Conservation (phyloP, 768 basidiomycete species). For the Leucosporidium scottii region DNA sequence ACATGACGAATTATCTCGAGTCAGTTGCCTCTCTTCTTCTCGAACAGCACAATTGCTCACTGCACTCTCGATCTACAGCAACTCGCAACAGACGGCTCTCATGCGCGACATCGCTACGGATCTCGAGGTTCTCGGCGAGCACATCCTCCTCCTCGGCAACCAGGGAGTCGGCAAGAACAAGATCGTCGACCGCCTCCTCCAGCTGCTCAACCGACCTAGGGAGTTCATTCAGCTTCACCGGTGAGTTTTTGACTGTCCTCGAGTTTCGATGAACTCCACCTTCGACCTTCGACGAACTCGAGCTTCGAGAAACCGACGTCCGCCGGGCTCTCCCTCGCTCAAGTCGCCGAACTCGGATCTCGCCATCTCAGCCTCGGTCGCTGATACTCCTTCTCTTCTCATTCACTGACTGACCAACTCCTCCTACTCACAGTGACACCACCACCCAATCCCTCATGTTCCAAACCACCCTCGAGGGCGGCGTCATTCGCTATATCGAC, state of each 20-base stretch:
- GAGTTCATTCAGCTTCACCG: slow-evolving; percentile 24
- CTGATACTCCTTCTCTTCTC: too few species aligned
- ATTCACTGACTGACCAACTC: too few species aligned
- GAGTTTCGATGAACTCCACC: too few species aligned
- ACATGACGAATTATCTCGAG: slow-evolving; percentile 17
- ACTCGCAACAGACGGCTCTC: slow-evolving; percentile 19
- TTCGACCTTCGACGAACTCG: too few species aligned
- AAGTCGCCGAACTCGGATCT: too few species aligned
- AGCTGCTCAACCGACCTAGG: slow-evolving; percentile 21
- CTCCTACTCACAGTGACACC: slow-evolving; percentile 12
- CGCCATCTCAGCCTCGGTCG: too few species aligned
- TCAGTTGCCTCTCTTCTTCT: background rate
- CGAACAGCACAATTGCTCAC: too few species aligned
- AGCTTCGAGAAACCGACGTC: too few species aligned
- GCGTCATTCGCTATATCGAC: slow-evolving; percentile 6
- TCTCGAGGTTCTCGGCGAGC: slow-evolving; percentile 11
- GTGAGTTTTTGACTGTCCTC: too few species aligned
- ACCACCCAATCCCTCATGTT: slow-evolving; percentile 12
- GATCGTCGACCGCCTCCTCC: slow-evolving; percentile 8
- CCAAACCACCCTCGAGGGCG: slow-evolving; percentile 9
- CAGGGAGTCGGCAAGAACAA: slow-evolving; percentile 32
- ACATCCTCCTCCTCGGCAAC: slow-evolving; percentile 26
- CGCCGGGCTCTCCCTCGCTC: too few species aligned
- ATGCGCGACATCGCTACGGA: slow-evolving; percentile 23
- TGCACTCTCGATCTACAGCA: background rate